Evolutionary conservation across 345 rosid genomes (phyloP).

Genomic region (Ceriops decandra): DNA sequence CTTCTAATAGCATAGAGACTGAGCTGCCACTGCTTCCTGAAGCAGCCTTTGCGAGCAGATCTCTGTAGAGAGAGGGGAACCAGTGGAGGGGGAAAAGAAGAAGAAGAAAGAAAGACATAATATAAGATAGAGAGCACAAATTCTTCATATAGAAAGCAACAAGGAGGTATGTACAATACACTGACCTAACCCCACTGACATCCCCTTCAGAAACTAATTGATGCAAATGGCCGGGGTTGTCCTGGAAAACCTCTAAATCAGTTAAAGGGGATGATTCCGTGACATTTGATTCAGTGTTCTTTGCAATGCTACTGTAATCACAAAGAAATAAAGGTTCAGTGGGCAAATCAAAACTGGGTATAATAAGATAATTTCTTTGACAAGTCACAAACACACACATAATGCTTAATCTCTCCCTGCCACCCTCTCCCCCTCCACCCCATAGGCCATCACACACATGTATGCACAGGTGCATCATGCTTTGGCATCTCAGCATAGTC

Average conservation of each 20-base stretch:
- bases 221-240: conserved; percentile 62
- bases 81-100: conserved; percentile 4
- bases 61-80: conserved; percentile 34
- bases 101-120: conserved; percentile 11
- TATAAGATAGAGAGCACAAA: conserved; percentile 10
- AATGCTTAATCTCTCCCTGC: background rate
- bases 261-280: conserved; percentile 47
- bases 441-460: background rate
- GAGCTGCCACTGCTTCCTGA: conserved; percentile 46
- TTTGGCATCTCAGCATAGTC: no score
- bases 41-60: conserved; percentile 74
- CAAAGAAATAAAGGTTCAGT: conserved; percentile 5
- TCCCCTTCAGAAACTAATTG: conserved; percentile 77
- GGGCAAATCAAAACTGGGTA: background rate
- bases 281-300: conserved; percentile 47
- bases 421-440: no score
- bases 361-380: no score
- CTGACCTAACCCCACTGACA: conserved; percentile 74
- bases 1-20: conserved; percentile 60
- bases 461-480: conserved; percentile 1
- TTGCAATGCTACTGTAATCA: conserved; percentile 53
- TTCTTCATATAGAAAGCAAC: conserved; percentile 20
- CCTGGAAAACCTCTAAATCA: conserved; percentile 48
- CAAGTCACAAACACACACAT: no score
- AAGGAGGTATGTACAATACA: conserved; percentile 15